Conservation (phyloP, 345 rosid species). For the Hibiscus trionum region DNA sequence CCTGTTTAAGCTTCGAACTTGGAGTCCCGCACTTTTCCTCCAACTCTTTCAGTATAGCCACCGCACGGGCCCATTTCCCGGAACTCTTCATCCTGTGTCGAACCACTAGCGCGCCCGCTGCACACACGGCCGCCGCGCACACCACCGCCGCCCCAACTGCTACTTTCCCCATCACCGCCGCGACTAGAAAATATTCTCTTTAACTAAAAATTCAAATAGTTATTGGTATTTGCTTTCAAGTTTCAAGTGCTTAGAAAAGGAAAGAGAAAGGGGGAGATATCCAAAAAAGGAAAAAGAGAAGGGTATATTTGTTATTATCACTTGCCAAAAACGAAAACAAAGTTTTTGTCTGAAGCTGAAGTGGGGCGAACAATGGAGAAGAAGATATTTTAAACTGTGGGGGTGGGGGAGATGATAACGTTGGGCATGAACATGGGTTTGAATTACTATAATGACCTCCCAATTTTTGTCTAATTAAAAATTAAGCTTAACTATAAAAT, state of each 20-base stretch:
- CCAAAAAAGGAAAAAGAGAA: neutral
- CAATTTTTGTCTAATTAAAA: too few species aligned
- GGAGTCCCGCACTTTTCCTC: slow-evolving; percentile 74
- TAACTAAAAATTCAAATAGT: neutral
- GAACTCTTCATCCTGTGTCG: slow-evolving; percentile 42
- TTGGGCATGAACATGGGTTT: neutral
- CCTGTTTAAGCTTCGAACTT: slow-evolving; percentile 51
- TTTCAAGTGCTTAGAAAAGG: neutral
- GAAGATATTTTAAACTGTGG: neutral
- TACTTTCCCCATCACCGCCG: slow-evolving; percentile 41
- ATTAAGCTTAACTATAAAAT: too few species aligned
- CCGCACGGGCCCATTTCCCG: slow-evolving; percentile 49
- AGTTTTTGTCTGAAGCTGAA: neutral
- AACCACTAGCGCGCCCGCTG: slow-evolving; percentile 51
- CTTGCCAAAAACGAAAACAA: neutral
- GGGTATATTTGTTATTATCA: neutral
- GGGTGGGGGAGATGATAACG: neutral
- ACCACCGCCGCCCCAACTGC: slow-evolving; percentile 56
- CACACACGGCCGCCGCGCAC: slow-evolving; percentile 50
- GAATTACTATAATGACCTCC: neutral
- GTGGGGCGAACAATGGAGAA: neutral
- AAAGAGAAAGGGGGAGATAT: too few species aligned
- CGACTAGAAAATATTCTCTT: neutral
- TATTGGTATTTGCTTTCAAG: neutral
- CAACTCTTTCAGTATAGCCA: slow-evolving; percentile 56